Percentiles rank a stretch among this genome's conserved stretches.
phyloP scores from a whole-genome alignment of 2,329 filamentous ascomycete genomes.

The Aaosphaeria arxii region DNA sequence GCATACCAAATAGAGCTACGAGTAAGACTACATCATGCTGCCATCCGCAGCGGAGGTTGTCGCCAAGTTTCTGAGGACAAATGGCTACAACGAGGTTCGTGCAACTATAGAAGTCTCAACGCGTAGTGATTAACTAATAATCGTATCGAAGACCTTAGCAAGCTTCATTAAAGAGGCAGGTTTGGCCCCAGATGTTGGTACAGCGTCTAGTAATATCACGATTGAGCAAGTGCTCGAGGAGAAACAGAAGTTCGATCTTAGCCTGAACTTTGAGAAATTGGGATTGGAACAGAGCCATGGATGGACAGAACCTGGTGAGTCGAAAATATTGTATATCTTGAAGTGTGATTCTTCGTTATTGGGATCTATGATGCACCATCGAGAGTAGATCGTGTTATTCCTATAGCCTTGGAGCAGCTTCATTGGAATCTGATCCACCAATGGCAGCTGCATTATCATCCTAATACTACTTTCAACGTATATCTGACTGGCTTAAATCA shows the following conservation, averaged over 20 bases:
- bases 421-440: too few relatives aligned
- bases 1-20: too few relatives aligned
- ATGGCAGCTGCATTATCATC: not conserved
- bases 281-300: conserved; percentile 42
- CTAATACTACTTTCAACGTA: not conserved
- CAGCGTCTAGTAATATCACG: conserved; percentile 45
- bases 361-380: not conserved
- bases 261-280: conserved; percentile 54
- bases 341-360: not conserved
- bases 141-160: conserved; percentile 47
- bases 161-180: conserved; percentile 58
- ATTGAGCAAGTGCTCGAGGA: conserved; percentile 60
- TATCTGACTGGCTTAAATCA: conserved; percentile 8
- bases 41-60: conserved; percentile 41
- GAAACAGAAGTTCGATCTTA: conserved; percentile 58
- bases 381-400: too few relatives aligned
- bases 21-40: conserved; percentile 4
- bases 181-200: conserved; percentile 50
- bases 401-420: too few relatives aligned
- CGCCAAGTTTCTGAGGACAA: conserved; percentile 39
- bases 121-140: not conserved
- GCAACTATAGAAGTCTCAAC: not conserved
- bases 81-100: conserved; percentile 39
- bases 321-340: not conserved
- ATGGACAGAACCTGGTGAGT: conserved; percentile 50